Conservation (phyloP, 176 grass and related monocot species). For the Oropetium thomaeum region DNA sequence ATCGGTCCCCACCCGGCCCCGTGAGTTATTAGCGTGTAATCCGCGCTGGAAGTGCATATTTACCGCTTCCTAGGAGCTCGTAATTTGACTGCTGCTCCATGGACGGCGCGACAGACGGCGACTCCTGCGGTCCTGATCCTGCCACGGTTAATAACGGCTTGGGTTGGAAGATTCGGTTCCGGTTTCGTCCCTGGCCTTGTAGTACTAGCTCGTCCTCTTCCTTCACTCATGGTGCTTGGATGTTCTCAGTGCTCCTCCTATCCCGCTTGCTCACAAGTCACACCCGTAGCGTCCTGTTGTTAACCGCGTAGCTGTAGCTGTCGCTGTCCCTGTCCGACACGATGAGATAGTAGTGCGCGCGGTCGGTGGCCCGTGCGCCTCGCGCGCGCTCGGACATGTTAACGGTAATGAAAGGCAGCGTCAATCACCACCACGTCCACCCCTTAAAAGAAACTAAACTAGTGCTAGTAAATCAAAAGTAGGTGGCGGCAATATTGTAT, state of each 20-base stretch:
- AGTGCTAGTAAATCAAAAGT: not conserved
- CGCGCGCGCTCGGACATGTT: constrained; percentile 12
- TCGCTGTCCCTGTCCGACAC: not conserved
- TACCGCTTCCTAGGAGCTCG: not conserved
- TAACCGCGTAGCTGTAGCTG: not conserved
- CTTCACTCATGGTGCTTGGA: too few species aligned
- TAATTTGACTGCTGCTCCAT: not conserved
- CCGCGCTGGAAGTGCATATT: not conserved
- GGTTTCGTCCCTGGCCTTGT: not conserved
- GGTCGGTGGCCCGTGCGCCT: constrained; percentile 35
- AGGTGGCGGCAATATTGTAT: not conserved
- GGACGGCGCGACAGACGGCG: not conserved
- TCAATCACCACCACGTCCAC: constrained; percentile 24
- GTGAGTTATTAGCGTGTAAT: constrained; percentile 4
- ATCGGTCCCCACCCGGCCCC: not conserved
- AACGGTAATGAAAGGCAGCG: not conserved
- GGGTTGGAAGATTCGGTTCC: not conserved
- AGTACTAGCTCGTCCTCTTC: too few species aligned
- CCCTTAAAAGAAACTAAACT: not conserved
- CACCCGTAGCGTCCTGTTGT: not conserved
- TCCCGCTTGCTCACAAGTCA: not conserved
- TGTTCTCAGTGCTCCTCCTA: too few species aligned
- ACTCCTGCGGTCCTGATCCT: not conserved
- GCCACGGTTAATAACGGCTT: not conserved
- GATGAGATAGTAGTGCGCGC: not conserved